Percentiles rank a stretch among this genome's conserved stretches.
Evolutionary conservation across 1,139 yeast species (phyloP).

Genomic region (Kluyveromyces sp.): DNA sequence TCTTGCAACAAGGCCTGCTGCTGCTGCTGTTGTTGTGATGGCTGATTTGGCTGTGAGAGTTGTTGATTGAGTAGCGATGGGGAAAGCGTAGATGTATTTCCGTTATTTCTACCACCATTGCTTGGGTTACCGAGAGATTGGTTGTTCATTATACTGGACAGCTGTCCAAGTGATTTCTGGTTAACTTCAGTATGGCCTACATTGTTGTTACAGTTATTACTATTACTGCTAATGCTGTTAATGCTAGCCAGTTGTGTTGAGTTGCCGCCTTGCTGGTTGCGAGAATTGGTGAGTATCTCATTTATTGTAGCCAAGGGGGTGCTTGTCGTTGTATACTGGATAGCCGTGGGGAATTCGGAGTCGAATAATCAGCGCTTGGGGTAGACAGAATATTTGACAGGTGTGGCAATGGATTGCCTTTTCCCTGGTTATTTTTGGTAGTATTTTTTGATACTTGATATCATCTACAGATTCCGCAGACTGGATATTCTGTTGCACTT

Average conservation of each 20-base stretch:
- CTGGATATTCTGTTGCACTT: not conserved
- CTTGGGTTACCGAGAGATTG: not conserved
- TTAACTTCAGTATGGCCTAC: too few relatives aligned
- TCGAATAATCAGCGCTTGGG: not conserved
- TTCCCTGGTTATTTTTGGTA: not conserved
- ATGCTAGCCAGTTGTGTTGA: not conserved
- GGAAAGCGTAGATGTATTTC: not conserved
- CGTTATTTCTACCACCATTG: too few relatives aligned
- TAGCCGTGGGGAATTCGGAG: slow-evolving; percentile 1
- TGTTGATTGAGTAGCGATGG: not conserved
- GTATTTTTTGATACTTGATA: not conserved
- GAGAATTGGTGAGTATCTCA: slow-evolving; percentile 9
- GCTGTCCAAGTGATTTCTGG: not conserved
- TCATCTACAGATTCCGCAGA: not conserved
- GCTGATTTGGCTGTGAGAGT: not conserved
- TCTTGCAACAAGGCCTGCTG: not conserved
- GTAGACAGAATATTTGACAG: slow-evolving; percentile 1
- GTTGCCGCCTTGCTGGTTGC: not conserved
- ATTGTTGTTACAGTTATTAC: too few relatives aligned
- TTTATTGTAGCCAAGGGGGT: slow-evolving; percentile 10
- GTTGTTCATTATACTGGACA: slow-evolving; percentile 1
- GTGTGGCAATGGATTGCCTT: slow-evolving; percentile 4
- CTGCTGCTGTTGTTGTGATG: not conserved
- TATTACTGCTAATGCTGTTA: not conserved
- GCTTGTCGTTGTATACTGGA: not conserved